These are phyloP conservation scores for Inonotus obliquus DNA, from an alignment of 1,284 basidiomycete species.

Conservation along the genomic window DNA sequence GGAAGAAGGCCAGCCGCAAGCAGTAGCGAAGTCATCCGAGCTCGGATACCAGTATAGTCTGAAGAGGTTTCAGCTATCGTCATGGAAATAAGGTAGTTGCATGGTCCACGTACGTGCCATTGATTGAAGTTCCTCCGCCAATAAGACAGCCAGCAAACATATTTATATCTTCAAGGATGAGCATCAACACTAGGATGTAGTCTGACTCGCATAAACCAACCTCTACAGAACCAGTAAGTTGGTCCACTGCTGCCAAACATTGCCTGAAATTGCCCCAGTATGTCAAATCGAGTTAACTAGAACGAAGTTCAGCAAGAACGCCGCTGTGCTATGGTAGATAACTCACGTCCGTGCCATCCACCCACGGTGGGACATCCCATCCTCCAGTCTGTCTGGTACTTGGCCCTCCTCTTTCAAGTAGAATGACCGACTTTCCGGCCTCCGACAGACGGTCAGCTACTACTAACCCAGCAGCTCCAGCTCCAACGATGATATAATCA, in stretches of 20 bases:
- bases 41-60: constrained; percentile 58
- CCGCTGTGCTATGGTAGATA: background rate
- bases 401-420: constrained; percentile 59
- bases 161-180: constrained; percentile 39
- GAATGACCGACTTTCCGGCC: constrained; percentile 56
- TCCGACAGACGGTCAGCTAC: constrained; percentile 55
- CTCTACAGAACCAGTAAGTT: constrained; percentile 60
- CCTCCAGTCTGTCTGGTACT: constrained; percentile 57
- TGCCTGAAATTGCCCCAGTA: constrained; percentile 59
- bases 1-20: constrained; percentile 48
- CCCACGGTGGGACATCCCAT: constrained; percentile 49
- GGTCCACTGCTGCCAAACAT: constrained; percentile 54
- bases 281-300: constrained; percentile 59
- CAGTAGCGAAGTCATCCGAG: constrained; percentile 45
- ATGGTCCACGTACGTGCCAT: constrained; percentile 48
- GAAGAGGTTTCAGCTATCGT: background rate
- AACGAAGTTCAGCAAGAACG: background rate
- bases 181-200: background rate
- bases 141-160: constrained; percentile 60
- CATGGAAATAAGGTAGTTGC: background rate
- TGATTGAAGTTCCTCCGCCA: constrained; percentile 59
- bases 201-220: constrained; percentile 24
- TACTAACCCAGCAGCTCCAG: constrained; percentile 46
- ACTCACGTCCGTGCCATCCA: constrained; percentile 42
- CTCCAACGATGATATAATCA: constrained; percentile 60